phyloP scores from a whole-genome alignment of 1,139 yeast genomes.

The Eremothecium coryli region DNA sequence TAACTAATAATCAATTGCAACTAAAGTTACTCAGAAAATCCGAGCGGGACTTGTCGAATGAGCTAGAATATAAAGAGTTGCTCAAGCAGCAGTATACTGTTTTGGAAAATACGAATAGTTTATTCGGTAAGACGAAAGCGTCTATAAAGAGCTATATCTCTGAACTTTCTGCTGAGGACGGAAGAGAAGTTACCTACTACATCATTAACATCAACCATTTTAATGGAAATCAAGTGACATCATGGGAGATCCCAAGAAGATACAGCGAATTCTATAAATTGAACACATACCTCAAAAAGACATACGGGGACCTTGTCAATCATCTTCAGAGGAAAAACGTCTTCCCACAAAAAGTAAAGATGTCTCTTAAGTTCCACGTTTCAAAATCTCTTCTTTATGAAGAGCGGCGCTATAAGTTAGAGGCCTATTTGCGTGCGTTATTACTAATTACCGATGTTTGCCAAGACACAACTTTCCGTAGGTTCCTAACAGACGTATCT shows the following conservation, averaged over 20 bases:
- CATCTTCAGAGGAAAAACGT: constrained; percentile 51
- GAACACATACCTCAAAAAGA: constrained; percentile 51
- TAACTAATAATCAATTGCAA: constrained; percentile 67
- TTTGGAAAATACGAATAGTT: constrained; percentile 72
- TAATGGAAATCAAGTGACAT: constrained; percentile 45
- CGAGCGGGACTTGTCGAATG: constrained; percentile 53
- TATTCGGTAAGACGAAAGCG: constrained; percentile 61
- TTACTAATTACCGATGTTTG: constrained; percentile 62
- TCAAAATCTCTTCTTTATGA: constrained; percentile 50
- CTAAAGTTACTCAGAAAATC: constrained; percentile 61
- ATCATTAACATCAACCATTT: constrained; percentile 66
- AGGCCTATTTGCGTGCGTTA: constrained; percentile 50
- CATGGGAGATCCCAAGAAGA: constrained; percentile 85
- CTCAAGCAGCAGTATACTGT: constrained; percentile 75
- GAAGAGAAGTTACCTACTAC: constrained; percentile 58
- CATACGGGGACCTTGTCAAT: constrained; percentile 42
- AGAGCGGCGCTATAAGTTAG: constrained; percentile 51
- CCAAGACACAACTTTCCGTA: constrained; percentile 59
- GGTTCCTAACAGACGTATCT: constrained; percentile 68
- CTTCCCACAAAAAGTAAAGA: constrained; percentile 35
- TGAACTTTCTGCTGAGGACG: constrained; percentile 40
- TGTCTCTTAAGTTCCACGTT: constrained; percentile 48
- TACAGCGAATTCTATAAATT: constrained; percentile 74
- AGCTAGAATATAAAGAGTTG: constrained; percentile 59
- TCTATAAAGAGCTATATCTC: constrained; percentile 59